Evolutionary conservation across 257 asterid genomes (phyloP).

Genomic region (Sherardia arvensis): DNA sequence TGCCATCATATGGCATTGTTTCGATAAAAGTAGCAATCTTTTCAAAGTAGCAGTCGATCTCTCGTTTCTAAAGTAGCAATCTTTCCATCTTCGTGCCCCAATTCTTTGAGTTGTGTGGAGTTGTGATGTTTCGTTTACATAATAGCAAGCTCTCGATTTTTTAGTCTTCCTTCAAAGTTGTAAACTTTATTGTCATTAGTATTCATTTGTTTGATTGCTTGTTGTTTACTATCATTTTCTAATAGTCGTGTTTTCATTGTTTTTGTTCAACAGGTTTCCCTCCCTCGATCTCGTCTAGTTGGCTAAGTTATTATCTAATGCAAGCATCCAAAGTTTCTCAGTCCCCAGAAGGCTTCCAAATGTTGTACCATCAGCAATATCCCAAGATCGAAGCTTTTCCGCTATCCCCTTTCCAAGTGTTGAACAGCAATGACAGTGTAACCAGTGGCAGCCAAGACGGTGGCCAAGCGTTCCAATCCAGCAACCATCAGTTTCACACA

Average conservation of each 20-base stretch:
- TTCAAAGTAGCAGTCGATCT: too few species aligned
- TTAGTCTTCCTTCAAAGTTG: background rate
- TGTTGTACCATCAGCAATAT: constrained; percentile 37
- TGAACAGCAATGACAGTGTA: constrained; percentile 42
- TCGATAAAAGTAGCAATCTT: too few species aligned
- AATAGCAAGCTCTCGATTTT: background rate
- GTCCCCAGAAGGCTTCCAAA: constrained; percentile 35
- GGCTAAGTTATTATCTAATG: constrained; percentile 31
- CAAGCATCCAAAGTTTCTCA: constrained; percentile 53
- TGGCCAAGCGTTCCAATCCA: constrained; percentile 39
- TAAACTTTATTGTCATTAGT: background rate
- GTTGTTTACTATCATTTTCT: background rate
- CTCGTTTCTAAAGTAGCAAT: background rate
- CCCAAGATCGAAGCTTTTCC: constrained; percentile 35
- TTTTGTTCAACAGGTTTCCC: background rate
- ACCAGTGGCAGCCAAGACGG: constrained; percentile 38
- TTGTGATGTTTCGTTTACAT: background rate
- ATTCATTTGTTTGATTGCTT: background rate
- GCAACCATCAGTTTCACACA: constrained; percentile 56
- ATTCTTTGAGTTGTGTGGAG: background rate
- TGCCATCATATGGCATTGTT: background rate
- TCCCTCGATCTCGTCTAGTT: background rate
- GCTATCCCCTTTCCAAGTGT: constrained; percentile 35
- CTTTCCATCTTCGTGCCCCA: background rate
- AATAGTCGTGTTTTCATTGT: background rate